Percentiles rank a stretch among this genome's conserved stretches.
Evolutionary conservation across 2,329 filamentous ascomycete genomes (phyloP).

Genomic region (Sarocladium strictum): DNA sequence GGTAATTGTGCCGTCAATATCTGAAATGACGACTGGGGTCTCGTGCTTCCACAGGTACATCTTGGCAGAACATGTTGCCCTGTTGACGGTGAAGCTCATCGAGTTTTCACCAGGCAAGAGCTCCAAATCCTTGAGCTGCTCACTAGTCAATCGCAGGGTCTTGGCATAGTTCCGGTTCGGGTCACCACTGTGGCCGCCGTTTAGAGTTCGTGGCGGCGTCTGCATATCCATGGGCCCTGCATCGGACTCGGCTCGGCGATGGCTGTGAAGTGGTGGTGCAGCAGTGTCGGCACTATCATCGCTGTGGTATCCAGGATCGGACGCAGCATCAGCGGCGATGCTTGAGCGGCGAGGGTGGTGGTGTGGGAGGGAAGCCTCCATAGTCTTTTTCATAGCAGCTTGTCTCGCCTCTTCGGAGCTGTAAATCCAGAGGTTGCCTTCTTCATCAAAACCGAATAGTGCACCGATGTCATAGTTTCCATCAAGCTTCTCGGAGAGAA

Average conservation of each 20-base stretch:
- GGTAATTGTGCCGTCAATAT: conserved; percentile 98
- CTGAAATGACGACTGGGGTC: conserved; percentile 91
- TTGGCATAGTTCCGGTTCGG: conserved; percentile 90
- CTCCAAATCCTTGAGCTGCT: conserved; percentile 82
- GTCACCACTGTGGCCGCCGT: conserved; percentile 60
- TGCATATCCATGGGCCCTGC: conserved; percentile 47
- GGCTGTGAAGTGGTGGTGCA: conserved; percentile 37
- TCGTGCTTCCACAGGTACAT: conserved; percentile 95
- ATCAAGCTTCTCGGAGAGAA: conserved; percentile 86
- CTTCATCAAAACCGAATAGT: conserved; percentile 88
- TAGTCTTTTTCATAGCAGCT: conserved; percentile 65
- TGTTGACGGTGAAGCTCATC: conserved; percentile 95
- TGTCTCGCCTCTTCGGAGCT: conserved; percentile 95
- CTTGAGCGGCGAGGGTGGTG: conserved; percentile 39
- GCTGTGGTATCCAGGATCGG: conserved; percentile 92
- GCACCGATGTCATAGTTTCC: conserved; percentile 95
- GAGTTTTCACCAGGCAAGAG: conserved; percentile 82
- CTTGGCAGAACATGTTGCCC: conserved; percentile 82
- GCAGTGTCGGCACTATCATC: conserved; percentile 65
- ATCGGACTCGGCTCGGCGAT: conserved; percentile 64
- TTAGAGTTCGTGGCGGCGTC: conserved; percentile 64
- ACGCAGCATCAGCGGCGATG: conserved; percentile 70
- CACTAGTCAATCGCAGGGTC: conserved; percentile 88
- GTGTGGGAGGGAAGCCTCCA: conserved; percentile 42
- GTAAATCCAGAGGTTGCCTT: conserved; percentile 99